Evolutionary conservation across 1,139 yeast species (phyloP).

Genomic region (Protomyces inundatus): DNA sequence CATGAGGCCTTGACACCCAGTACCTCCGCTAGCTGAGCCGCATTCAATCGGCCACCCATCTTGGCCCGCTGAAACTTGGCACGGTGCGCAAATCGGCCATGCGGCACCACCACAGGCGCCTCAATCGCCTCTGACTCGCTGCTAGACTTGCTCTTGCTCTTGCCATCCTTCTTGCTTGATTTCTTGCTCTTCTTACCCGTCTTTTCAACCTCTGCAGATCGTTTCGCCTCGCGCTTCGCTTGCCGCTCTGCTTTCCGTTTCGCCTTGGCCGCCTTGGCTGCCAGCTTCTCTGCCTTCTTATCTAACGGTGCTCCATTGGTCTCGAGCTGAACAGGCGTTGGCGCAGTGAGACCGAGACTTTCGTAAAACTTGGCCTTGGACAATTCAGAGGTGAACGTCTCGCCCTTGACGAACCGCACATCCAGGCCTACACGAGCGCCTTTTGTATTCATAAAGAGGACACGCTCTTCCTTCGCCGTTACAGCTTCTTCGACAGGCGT

Average conservation of each 20-base stretch:
- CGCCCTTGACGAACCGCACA: constrained; percentile 36
- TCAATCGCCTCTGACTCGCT: background rate
- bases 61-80: constrained; percentile 26
- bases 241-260: constrained; percentile 2
- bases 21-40: constrained; percentile 20
- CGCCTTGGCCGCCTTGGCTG: constrained; percentile 6
- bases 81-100: constrained; percentile 25
- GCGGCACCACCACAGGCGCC: constrained; percentile 2
- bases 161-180: background rate
- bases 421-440: constrained; percentile 31
- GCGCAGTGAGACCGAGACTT: constrained; percentile 1
- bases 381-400: constrained; percentile 37
- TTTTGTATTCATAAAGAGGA: constrained; percentile 11
- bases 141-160: background rate
- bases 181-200: background rate
- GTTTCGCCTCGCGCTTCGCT: constrained; percentile 10
- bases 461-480: constrained; percentile 17
- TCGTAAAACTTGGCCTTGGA: constrained; percentile 31
- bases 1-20: constrained; percentile 21
- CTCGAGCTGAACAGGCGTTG: background rate
- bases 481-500: background rate
- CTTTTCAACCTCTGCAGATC: background rate
- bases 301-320: background rate
- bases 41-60: constrained; percentile 18
- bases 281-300: constrained; percentile 3